Percentiles rank a stretch among this genome's conserved stretches.
These are phyloP conservation scores for Allomyces arbusculus DNA, from an alignment of 192 early-diverging fungal species.

Conservation along the genomic window DNA sequence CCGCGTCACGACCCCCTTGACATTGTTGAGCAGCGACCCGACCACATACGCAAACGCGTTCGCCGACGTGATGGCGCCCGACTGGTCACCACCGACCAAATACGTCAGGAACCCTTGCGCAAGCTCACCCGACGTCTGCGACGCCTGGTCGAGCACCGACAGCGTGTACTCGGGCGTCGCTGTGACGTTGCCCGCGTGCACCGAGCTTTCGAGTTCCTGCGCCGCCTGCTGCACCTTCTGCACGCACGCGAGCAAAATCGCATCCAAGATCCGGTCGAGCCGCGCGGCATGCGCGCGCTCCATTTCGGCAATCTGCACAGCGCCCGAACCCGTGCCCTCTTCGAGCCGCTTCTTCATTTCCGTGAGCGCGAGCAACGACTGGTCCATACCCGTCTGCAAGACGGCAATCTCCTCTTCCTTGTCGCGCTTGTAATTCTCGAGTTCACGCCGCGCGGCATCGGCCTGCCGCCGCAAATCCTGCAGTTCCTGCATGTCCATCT, in stretches of 20 bases:
- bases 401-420: slow-evolving; percentile 67
- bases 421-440: slow-evolving; percentile 9
- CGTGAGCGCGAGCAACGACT: slow-evolving; percentile 53
- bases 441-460: slow-evolving; percentile 16
- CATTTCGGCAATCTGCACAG: slow-evolving; percentile 35
- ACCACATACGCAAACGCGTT: slow-evolving; percentile 61
- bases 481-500: slow-evolving; percentile 36
- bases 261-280: slow-evolving; percentile 60
- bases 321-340: not conserved
- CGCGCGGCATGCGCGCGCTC: slow-evolving; percentile 38
- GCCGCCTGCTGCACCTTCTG: slow-evolving; percentile 75
- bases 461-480: slow-evolving; percentile 18
- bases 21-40: slow-evolving; percentile 59
- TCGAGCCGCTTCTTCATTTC: slow-evolving; percentile 28
- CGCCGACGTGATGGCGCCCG: slow-evolving; percentile 61
- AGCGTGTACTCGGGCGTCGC: slow-evolving; percentile 79
- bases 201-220: slow-evolving; percentile 63
- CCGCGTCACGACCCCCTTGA: slow-evolving; percentile 65
- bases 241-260: slow-evolving; percentile 67
- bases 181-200: slow-evolving; percentile 64
- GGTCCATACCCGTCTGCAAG: slow-evolving; percentile 59
- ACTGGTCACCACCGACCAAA: slow-evolving; percentile 52
- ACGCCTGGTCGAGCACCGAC: slow-evolving; percentile 72
- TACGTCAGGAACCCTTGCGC: slow-evolving; percentile 3
- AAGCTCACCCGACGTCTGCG: slow-evolving; percentile 42